Conservation (phyloP, 257 asterid genomes). For the Fraxinus americana region DNA sequence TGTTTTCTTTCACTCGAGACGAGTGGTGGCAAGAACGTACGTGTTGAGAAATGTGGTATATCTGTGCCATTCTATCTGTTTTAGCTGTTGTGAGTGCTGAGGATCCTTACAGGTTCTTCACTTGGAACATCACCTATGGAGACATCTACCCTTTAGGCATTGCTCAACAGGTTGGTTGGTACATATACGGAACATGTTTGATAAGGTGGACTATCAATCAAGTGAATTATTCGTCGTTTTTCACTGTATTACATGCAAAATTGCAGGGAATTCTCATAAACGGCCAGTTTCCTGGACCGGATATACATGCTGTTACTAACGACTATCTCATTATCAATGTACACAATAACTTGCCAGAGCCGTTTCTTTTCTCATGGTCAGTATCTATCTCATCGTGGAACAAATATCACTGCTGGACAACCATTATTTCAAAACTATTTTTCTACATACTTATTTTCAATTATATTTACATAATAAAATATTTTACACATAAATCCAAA, state of each 20-base stretch:
- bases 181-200: background rate
- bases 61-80: constrained; percentile 17
- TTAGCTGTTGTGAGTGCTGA: constrained; percentile 37
- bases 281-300: constrained; percentile 86
- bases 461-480: too few relatives aligned
- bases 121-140: constrained; percentile 66
- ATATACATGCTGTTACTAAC: constrained; percentile 57
- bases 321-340: constrained; percentile 73
- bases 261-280: constrained; percentile 72
- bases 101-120: constrained; percentile 61
- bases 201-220: background rate
- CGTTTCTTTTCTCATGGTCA: constrained; percentile 81
- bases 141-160: constrained; percentile 61
- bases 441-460: too few relatives aligned
- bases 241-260: background rate
- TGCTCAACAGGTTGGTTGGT: constrained; percentile 61
- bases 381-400: background rate
- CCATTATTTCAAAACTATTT: too few relatives aligned
- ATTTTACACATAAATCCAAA: too few relatives aligned
- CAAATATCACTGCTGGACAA: too few relatives aligned
- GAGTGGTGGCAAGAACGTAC: too few relatives aligned
- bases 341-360: constrained; percentile 62
- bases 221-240: background rate
- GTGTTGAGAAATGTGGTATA: constrained; percentile 17
- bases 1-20: too few relatives aligned